Percentiles rank a stretch among this genome's conserved stretches.
These are phyloP conservation scores for Aureobasidium subglaciale DNA, from an alignment of 2,329 filamentous ascomycete genomes.

Conservation along the genomic window DNA sequence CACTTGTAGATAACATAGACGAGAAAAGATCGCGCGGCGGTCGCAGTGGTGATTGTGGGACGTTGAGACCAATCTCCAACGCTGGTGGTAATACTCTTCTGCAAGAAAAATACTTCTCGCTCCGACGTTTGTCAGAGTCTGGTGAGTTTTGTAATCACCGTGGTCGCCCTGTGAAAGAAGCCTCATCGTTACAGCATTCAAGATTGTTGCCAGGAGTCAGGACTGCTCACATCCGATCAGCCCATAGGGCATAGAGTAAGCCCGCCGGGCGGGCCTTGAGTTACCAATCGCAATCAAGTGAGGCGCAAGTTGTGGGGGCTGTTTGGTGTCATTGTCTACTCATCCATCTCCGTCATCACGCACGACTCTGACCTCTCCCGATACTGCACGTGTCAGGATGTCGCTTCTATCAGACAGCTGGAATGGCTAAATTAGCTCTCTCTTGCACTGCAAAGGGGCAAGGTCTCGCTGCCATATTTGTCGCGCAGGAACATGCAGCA, in stretches of 20 bases:
- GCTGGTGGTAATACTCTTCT: not conserved
- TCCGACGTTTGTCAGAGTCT: slow-evolving; percentile 5
- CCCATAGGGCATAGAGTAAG: not conserved
- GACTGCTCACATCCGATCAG: not conserved
- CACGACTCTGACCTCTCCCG: not conserved
- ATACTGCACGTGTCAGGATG: not conserved
- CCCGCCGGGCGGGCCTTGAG: not conserved
- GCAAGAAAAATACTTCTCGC: not conserved
- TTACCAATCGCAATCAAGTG: slow-evolving; percentile 9
- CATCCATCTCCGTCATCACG: slow-evolving; percentile 1
- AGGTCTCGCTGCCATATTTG: not conserved
- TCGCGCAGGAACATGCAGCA: slow-evolving; percentile 4
- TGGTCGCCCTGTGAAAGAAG: slow-evolving; percentile 8
- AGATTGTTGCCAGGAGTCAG: slow-evolving; percentile 8
- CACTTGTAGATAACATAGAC: not conserved
- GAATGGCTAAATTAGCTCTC: not conserved
- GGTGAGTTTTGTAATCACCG: not conserved
- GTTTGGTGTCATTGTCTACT: not conserved
- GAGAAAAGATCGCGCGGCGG: not conserved
- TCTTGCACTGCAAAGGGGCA: not conserved
- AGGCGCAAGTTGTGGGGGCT: not conserved
- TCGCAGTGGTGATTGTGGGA: not conserved
- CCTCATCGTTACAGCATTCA: not conserved
- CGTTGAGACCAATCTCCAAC: not conserved
- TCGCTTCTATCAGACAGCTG: not conserved